Evolutionary conservation across 371 early-diverging fungal genomes (phyloP).

Genomic region (Haplosporangium sp.): DNA sequence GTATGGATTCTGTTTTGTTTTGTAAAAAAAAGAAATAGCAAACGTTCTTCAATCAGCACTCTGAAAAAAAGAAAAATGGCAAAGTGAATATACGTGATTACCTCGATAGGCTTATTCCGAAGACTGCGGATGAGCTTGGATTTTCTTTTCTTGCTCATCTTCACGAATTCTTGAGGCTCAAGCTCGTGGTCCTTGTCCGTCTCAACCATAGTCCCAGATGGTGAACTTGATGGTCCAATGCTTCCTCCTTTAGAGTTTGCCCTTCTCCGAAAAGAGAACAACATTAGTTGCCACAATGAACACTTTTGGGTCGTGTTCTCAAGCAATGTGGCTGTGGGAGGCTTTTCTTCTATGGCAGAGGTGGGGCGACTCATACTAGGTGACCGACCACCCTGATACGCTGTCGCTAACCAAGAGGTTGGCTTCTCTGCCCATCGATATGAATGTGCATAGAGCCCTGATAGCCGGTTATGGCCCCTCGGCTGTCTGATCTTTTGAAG

Average conservation of each 20-base stretch:
- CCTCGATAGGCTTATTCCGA: slow-evolving; percentile 48
- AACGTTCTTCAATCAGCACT: background rate
- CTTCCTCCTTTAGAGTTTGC: background rate
- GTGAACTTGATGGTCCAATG: slow-evolving; percentile 4
- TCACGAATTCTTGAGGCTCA: slow-evolving; percentile 35
- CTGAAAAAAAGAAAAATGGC: background rate
- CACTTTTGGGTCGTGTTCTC: background rate
- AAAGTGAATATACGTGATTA: background rate
- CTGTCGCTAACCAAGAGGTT: slow-evolving; percentile 17
- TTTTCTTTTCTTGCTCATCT: slow-evolving; percentile 41
- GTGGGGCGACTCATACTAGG: slow-evolving; percentile 22
- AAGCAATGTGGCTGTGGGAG: slow-evolving; percentile 16
- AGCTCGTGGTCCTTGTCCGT: slow-evolving; percentile 30
- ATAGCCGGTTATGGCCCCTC: background rate
- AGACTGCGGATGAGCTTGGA: slow-evolving; percentile 29
- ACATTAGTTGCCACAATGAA: slow-evolving; percentile 20
- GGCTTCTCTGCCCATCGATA: slow-evolving; percentile 39
- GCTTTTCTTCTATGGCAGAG: slow-evolving; percentile 26
- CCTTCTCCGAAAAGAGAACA: slow-evolving; percentile 18
- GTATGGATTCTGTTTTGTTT: slow-evolving; percentile 29
- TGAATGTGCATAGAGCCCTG: slow-evolving; percentile 6
- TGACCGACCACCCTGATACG: slow-evolving; percentile 15
- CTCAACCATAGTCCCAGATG: slow-evolving; percentile 18
- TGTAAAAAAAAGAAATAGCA: background rate
- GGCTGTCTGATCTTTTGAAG: slow-evolving; percentile 39